Conservation (phyloP, 495 filamentous ascomycete genomes). For the Beverwykella pulmonaria region DNA sequence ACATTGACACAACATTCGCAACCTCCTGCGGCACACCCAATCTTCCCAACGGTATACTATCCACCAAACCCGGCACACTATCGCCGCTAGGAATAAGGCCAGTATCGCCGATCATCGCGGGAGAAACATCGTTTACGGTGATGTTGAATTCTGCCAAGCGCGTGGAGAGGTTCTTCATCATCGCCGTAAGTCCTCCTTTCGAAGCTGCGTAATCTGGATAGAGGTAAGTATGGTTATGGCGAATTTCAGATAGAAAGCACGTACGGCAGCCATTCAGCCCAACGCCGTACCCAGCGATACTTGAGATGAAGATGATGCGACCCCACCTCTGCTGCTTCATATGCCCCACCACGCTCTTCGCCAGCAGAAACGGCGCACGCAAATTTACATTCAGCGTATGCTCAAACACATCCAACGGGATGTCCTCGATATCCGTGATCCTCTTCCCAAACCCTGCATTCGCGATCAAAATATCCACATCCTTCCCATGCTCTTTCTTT, state of each 20-base stretch:
- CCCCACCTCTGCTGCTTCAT: conserved; percentile 68
- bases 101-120: conserved; percentile 69
- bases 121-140: conserved; percentile 75
- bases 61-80: conserved; percentile 37
- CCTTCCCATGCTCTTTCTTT: conserved; percentile 52
- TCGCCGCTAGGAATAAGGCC: conserved; percentile 42
- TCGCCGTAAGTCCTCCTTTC: conserved; percentile 62
- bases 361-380: conserved; percentile 65
- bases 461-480: conserved; percentile 65
- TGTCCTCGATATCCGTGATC: conserved; percentile 46
- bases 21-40: conserved; percentile 69
- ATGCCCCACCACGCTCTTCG: conserved; percentile 64
- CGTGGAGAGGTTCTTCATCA: conserved; percentile 69
- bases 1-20: conserved; percentile 68
- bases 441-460: conserved; percentile 51
- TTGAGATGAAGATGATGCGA: conserved; percentile 68
- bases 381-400: conserved; percentile 67
- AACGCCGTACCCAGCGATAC: conserved; percentile 66
- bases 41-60: conserved; percentile 62
- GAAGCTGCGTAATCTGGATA: conserved; percentile 65
- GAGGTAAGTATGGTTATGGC: neutral
- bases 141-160: conserved; percentile 65
- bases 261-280: conserved; percentile 68
- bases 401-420: conserved; percentile 66
- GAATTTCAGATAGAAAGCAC: conserved; percentile 26